Evolutionary conservation across 2,329 filamentous ascomycete genomes (phyloP), one percentile per base, ranked within the genome.

Genomic region (Talaromyces pinophilus): DNA sequence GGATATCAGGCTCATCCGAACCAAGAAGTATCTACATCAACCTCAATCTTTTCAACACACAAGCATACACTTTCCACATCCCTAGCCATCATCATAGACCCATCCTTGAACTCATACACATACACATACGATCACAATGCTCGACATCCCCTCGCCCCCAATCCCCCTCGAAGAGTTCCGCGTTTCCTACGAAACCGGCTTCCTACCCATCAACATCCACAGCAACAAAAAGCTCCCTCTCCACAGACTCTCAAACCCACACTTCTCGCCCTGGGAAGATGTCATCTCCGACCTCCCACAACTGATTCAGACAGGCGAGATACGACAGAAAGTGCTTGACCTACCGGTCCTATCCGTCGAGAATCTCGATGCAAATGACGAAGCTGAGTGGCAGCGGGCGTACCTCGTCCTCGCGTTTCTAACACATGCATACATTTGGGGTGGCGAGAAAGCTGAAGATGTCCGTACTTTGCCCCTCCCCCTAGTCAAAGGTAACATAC

Each of bases 321-420:
- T 97, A 71, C 87, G 92, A 62, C 85, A 87, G 64, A 86, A 92
- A 69, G 86, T 97, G 61, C 90, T 96, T 70, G 83, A 85, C 28
- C 84, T 97, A 63, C 92, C 92, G 15, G 82, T 96, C 62, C 87
- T 97, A 68, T 90, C 89, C 64, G 95, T 92, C 60, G 83, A 88
- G 69, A 86, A 88, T 73, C 87, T 98, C 73, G 85, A 89, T 79
- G n/a, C 22, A 13, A 3, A 54, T 22, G 87, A 89, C 69, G 91
- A 94, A 72, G 85, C 90, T 69, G 92, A 97, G 85, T 97, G 93
- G 93, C 88, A 92, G 72, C 87, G 92, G 71, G 92, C 92, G 62
- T 95, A 94, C 76, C 84, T 88, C 1, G 82, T 94, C 3, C 82
- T 96, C 40, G 87, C 85, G 0, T 93, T 93, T 73, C 82, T 96